Evolutionary conservation across 2,329 filamentous ascomycete genomes (phyloP).

Genomic region (Fusarium citri): DNA sequence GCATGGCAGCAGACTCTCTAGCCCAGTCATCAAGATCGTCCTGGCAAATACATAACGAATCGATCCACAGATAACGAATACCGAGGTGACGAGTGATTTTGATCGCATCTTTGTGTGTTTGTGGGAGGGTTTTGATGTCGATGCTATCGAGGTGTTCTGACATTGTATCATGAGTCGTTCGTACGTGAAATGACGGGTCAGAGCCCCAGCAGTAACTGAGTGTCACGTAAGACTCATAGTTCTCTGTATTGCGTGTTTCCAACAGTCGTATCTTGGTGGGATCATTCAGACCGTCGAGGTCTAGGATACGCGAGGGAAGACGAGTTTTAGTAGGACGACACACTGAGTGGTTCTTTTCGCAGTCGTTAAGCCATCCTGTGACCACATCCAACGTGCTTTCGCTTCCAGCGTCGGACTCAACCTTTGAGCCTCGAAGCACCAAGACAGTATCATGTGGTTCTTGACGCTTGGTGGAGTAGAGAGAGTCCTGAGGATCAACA

Average conservation of each 20-base stretch:
- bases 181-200: background rate
- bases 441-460: fast-evolving
- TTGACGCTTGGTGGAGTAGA: fast-evolving
- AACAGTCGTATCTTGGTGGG: background rate
- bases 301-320: constrained; percentile 16
- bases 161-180: background rate
- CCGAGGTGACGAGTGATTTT: constrained; percentile 14
- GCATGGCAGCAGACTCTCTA: constrained; percentile 16
- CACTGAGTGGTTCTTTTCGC: background rate
- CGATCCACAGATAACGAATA: constrained; percentile 20
- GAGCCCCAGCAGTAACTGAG: constrained; percentile 32
- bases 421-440: background rate
- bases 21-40: constrained; percentile 23
- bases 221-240: background rate
- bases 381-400: background rate
- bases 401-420: background rate
- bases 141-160: background rate
- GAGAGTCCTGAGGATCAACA: background rate
- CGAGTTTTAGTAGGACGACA: background rate
- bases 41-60: constrained; percentile 24
- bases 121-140: background rate
- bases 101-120: constrained; percentile 27
- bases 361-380: background rate
- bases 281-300: background rate
- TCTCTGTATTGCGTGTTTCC: background rate